Evolutionary conservation across 2,329 filamentous ascomycete genomes (phyloP).

Genomic region (Botrytis elliptica): DNA sequence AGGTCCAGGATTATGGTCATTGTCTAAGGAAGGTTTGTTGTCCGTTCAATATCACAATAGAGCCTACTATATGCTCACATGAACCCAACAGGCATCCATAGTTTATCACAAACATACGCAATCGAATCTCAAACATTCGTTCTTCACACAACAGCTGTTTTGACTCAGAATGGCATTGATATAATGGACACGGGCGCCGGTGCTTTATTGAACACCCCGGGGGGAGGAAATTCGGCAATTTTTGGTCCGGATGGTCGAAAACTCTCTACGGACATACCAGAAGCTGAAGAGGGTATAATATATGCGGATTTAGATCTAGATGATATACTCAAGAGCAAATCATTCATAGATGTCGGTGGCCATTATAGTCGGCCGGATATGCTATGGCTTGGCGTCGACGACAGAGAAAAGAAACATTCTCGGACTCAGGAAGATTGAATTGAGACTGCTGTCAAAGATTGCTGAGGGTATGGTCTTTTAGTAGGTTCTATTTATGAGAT

Average conservation of each 20-base stretch:
- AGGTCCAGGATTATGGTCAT: slow-evolving; percentile 27
- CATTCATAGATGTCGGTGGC: slow-evolving; percentile 30
- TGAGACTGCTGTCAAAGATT: not conserved
- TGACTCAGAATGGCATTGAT: slow-evolving; percentile 40
- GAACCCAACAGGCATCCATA: slow-evolving; percentile 37
- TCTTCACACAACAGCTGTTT: slow-evolving; percentile 53
- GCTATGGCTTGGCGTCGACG: slow-evolving; percentile 30
- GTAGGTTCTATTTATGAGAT: not conserved
- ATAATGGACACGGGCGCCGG: not conserved
- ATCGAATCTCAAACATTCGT: slow-evolving; percentile 57
- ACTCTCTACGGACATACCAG: slow-evolving; percentile 45
- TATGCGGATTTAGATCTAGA: slow-evolving; percentile 42
- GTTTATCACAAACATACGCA: slow-evolving; percentile 55
- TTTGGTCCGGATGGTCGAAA: slow-evolving; percentile 51
- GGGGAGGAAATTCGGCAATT: slow-evolving; percentile 51
- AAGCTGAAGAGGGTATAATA: slow-evolving; percentile 53
- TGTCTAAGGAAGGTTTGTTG: slow-evolving; percentile 33
- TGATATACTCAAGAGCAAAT: slow-evolving; percentile 25
- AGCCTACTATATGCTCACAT: not conserved
- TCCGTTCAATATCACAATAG: slow-evolving; percentile 26
- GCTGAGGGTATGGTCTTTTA: not conserved
- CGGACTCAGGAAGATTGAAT: not conserved
- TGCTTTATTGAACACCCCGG: slow-evolving; percentile 46
- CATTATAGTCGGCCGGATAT: slow-evolving; percentile 32
- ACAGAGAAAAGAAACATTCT: slow-evolving; percentile 23